Conservation (phyloP, 164 flowering plant species). For the Macadamia integrifolia region DNA sequence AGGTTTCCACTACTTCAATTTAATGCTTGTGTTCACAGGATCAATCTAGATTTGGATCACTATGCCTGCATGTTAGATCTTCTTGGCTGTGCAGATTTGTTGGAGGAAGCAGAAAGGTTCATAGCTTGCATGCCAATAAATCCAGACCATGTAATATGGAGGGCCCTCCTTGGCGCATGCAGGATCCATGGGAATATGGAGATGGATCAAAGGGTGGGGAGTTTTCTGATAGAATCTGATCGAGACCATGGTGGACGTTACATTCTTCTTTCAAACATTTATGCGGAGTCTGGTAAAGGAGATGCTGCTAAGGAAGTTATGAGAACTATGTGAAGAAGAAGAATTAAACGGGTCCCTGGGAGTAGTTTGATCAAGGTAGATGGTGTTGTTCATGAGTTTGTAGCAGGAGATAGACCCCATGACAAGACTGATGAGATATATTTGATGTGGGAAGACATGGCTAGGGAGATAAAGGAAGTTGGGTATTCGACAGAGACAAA, state of each 20-base stretch:
- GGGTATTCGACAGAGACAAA: conserved; percentile 28
- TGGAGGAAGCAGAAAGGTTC: conserved; percentile 34
- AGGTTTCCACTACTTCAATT: conserved; percentile 29
- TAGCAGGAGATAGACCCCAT: conserved; percentile 37
- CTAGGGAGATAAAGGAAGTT: conserved; percentile 14
- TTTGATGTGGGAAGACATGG: conserved; percentile 24
- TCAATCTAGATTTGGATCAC: conserved; percentile 28
- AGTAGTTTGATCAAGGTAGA: conserved; percentile 36
- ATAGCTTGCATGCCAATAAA: conserved; percentile 27
- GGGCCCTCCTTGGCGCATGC: conserved; percentile 38
- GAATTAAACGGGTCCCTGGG: conserved; percentile 30
- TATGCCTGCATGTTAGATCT: conserved; percentile 38
- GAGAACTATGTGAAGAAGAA: conserved; percentile 28
- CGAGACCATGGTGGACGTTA: conserved; percentile 28
- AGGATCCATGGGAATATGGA: conserved; percentile 28
- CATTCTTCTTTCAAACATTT: conserved; percentile 39
- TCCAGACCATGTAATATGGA: conserved; percentile 30
- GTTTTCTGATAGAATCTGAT: conserved; percentile 27
- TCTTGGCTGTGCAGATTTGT: conserved; percentile 33
- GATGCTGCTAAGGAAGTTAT: conserved; percentile 23
- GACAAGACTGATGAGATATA: conserved; percentile 24
- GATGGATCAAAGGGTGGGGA: conserved; percentile 33
- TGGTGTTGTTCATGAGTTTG: conserved; percentile 37
- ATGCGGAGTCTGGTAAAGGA: conserved; percentile 25
- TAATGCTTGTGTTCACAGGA: conserved; percentile 20